Base-by-base conservation (phyloP, 108 stramenopile genomes). In the Pseudonitzschia delicatissima region DNA sequence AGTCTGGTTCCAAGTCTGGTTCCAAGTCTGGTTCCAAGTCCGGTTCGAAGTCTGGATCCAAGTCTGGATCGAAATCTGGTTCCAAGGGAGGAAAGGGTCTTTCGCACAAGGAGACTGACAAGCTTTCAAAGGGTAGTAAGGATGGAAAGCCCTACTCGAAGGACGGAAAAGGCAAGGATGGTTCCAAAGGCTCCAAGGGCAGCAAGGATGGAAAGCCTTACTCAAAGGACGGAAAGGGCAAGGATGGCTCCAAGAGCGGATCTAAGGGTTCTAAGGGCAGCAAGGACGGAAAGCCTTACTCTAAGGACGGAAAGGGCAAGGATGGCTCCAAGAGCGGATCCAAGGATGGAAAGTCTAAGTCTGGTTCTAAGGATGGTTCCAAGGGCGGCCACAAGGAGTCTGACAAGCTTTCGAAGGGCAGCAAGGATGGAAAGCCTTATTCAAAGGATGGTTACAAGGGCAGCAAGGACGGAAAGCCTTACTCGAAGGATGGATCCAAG, bases 311-410 rank as follows among this genome's bases (percentile, higher is more conserved):
- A 36, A 62, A 35, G n/a, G 17, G n/a, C 45, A 64, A 47, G 27
- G 45, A 28, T 48, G 40, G 20, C 49, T 50, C 15, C 45, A 65
- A 49, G 27, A 64, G 49, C 39, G 20, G 37, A n/a, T 40, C 61
- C 23, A 62, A 62, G 64, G 25, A 45, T 18, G 48, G 13, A 42
- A 65, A 26, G 5, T 48, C 47, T 1, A 48, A 48, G 23, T 8
- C 47, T 8, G 47, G 47, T n/a, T n/a, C n/a, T n/a, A n/a, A n/a
- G n/a, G n/a, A n/a, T n/a, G 62, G 26, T 27, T 51, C 47, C 7
- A 59, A 59, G 12, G 29, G 33, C 8, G 58, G 58, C 11, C 9
- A 7, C 49, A 65, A 17, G 23, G 50, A 49, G 27, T 49, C 47
- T 36, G 20, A 25, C 23, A 62, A 62, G 64, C 17, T 25, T 18